These are phyloP conservation scores for Naganishia sp. DNA, from an alignment of 1,284 basidiomycete genomes.

Conservation along the genomic window DNA sequence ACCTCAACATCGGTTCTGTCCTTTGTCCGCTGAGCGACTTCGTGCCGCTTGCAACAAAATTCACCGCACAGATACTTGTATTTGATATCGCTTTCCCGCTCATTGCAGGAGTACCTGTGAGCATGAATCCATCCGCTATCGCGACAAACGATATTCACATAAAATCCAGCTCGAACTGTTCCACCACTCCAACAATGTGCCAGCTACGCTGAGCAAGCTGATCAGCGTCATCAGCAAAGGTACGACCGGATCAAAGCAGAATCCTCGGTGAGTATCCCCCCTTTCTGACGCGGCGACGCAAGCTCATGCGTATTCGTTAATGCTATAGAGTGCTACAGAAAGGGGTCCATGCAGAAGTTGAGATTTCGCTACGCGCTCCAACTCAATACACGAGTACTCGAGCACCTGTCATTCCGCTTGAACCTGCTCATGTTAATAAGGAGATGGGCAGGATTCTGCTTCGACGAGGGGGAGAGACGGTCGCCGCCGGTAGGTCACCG, in stretches of 20 bases:
- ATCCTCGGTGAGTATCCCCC: slow-evolving; percentile 67
- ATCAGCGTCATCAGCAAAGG: slow-evolving; percentile 79
- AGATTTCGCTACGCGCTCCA: slow-evolving; percentile 67
- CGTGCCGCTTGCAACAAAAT: slow-evolving; percentile 73
- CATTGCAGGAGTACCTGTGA: slow-evolving; percentile 77
- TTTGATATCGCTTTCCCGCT: slow-evolving; percentile 92
- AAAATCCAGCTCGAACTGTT: slow-evolving; percentile 76
- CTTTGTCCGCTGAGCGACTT: slow-evolving; percentile 69
- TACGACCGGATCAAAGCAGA: slow-evolving; percentile 65
- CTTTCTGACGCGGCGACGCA: neutral
- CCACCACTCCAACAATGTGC: slow-evolving; percentile 89
- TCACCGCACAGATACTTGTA: slow-evolving; percentile 85
- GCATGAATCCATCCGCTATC: slow-evolving; percentile 37
- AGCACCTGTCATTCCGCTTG: slow-evolving; percentile 72
- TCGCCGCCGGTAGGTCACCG: slow-evolving; percentile 69
- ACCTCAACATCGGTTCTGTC: slow-evolving; percentile 84
- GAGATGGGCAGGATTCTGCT: slow-evolving; percentile 93
- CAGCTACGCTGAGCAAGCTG: slow-evolving; percentile 80
- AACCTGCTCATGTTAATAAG: slow-evolving; percentile 86
- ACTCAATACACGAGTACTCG: slow-evolving; percentile 56
- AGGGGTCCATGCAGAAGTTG: slow-evolving; percentile 77
- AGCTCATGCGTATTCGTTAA: slow-evolving; percentile 9
- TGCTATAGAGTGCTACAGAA: slow-evolving; percentile 74
- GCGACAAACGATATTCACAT: slow-evolving; percentile 9
- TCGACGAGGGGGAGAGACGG: slow-evolving; percentile 86